Base-by-base conservation (phyloP, 2,329 filamentous ascomycete genomes). In the Clarireedia hainanense region DNA sequence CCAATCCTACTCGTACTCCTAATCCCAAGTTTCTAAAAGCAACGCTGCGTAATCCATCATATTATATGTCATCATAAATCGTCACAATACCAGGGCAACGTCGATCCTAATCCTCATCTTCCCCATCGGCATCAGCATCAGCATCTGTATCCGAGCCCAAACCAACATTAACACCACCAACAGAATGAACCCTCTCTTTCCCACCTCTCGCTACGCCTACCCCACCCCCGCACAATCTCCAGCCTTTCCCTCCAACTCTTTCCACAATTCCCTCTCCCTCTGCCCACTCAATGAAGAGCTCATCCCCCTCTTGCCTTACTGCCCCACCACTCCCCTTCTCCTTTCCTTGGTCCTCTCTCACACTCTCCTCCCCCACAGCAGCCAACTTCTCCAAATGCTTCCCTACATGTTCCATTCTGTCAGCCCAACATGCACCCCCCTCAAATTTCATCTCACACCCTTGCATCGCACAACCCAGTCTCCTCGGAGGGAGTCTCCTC, bases 321-420 rank as follows among this genome's bases (percentile, higher is more conserved):
- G 54, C 2, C 42, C 23, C 15, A 20, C 42, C 4, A 45, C 20
- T 1, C 39, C 5, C 17, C n/a, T 24, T 20, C 20, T 26, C 4
- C 42, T 20, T 20, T 20, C 20, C 20, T 20, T 20, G 20, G 20
- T 20, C 20, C 20, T 20, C 20, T 20, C 20, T 26, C 23, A 12
- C 26, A 5, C 6, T 24, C 1, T 20, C 50, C 7, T n/a, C 36
- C 1, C 23, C 50, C 7, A 15, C 30, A 17, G 69, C 3, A 4
- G 72, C 73, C 0, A 71, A 74, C 30, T 73, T 74, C 70, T 94
- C 89, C 47, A 92, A 77, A 69, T 96, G 91, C 57, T 81, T 78
- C 0, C 88, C 89, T 2, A 95, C 81, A 71, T 96, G 91, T 70
- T 96, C 91, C 83, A 95, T 89, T 24, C 88, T 78, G 56, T 85